These are phyloP conservation scores for Pyrenochaeta sp. DNA, from an alignment of 2,329 filamentous ascomycete species.

Conservation along the genomic window DNA sequence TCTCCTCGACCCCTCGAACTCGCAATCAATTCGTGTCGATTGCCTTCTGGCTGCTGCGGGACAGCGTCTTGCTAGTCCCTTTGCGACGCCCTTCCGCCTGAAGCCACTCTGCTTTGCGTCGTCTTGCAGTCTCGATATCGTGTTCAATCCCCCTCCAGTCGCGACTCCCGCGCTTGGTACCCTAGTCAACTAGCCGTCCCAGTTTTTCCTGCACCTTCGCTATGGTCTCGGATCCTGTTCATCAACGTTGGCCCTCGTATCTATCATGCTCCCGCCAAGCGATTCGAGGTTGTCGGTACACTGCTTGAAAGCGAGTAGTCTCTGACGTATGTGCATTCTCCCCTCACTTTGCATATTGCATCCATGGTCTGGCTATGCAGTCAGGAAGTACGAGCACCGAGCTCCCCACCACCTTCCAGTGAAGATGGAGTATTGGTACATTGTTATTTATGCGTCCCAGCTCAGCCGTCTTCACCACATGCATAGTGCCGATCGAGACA, in stretches of 20 bases:
- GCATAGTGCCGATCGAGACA: constrained; percentile 44
- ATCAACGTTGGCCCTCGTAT: constrained; percentile 30
- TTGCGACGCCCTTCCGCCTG: constrained; percentile 42
- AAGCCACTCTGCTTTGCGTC: constrained; percentile 46
- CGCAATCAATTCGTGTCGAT: constrained; percentile 43
- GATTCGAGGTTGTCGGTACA: constrained; percentile 32
- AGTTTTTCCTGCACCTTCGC: constrained; percentile 33
- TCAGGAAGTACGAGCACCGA: constrained; percentile 34
- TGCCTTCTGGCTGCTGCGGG: constrained; percentile 32
- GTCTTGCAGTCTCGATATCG: constrained; percentile 44
- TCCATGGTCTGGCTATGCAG: constrained; percentile 38
- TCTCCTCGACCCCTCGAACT: constrained; percentile 43
- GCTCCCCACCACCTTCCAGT: constrained; percentile 2
- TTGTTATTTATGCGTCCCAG: constrained; percentile 43
- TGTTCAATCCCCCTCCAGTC: constrained; percentile 46
- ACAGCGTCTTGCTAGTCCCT: constrained; percentile 43
- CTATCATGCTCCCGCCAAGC: constrained; percentile 41
- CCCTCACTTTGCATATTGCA: constrained; percentile 43
- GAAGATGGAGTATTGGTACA: constrained; percentile 37
- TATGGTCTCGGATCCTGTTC: constrained; percentile 41
- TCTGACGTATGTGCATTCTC: constrained; percentile 42
- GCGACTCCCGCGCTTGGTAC: constrained; percentile 46
- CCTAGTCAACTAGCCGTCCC: constrained; percentile 36
- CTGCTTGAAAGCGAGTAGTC: constrained; percentile 40
- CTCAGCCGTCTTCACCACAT: constrained; percentile 38